Evolutionary conservation across 495 filamentous ascomycete species (phyloP), one percentile per base, ranked within the genome.

Genomic region (Penicillium lividum): DNA sequence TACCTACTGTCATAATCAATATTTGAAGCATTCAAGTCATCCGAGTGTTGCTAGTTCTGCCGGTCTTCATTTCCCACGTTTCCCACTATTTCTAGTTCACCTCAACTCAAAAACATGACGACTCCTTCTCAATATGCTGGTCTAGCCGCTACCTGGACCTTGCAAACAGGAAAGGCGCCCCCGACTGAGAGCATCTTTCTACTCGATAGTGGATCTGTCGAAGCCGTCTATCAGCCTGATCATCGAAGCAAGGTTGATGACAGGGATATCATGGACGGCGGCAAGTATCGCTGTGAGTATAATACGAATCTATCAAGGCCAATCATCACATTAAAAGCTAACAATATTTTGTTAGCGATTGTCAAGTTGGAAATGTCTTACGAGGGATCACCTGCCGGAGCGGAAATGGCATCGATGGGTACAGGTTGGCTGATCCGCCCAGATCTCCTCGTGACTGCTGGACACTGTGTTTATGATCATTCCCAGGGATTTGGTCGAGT

Each of bases 201-300:
- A 16, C 22, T 31, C 4, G 22, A 13, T 3, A 27, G 46, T 16
- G 13, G 27, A 40, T n/a, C 6, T 5, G 3, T 11, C 27, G 46
- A 48, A 28, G 8, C 25, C 7, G 46, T 48, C 46, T 48, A 30
- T 15, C 2, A 15, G 27, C 46, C 46, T 29, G 46, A 48, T 5
- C 13, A 29, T 27, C 46, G 46, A 9, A 9, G 9, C 46, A 48
- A 1, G 2, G 46, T 48, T 28, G 46, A 48, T 31, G 27, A 15
- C 11, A n/a, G 0, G 30, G 46, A 48, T 48, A 30, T 30, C 9
- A 48, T n/a, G 27, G 46, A 48, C n/a, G 46, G 46, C 27, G 46
- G 46, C 2, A 48, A 48, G 11, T 48, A 48, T 48, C 46, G 46
- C 27, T 48, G 46, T 48, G 46, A 31, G 46, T 48, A 48, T 16